Conservation (phyloP, 2,329 filamentous ascomycete species). For the Tolypocladium endophyticum region DNA sequence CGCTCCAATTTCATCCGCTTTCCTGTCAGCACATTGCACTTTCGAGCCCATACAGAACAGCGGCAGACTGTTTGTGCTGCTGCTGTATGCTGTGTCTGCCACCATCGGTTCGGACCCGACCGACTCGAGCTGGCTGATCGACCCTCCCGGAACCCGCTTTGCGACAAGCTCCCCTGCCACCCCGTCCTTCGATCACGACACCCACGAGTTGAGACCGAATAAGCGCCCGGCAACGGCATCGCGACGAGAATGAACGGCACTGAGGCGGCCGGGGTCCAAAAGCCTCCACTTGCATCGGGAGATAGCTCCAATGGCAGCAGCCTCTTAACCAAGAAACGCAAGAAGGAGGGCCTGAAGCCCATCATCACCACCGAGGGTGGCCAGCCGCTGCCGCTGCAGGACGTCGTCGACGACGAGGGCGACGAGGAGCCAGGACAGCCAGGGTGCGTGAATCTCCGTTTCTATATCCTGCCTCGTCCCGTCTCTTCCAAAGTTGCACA, state of each 20-base stretch:
- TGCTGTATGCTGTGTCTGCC: not conserved
- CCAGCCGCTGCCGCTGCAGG: slow-evolving; percentile 21
- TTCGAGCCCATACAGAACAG: not conserved
- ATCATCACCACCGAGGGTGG: slow-evolving; percentile 57
- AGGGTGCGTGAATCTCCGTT: slow-evolving; percentile 22
- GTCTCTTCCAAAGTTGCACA: not conserved
- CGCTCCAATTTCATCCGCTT: not conserved
- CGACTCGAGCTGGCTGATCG: no score
- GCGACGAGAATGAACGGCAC: slow-evolving; percentile 12
- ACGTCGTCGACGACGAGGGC: slow-evolving; percentile 17
- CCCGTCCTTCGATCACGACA: not conserved
- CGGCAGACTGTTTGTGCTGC: not conserved
- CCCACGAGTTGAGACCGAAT: not conserved
- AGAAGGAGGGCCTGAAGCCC: slow-evolving; percentile 64
- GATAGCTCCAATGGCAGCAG: slow-evolving; percentile 18
- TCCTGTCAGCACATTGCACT: not conserved
- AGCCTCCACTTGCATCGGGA: slow-evolving; percentile 11
- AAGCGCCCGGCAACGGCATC: not conserved
- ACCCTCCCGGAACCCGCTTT: not conserved
- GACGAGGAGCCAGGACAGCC: slow-evolving; percentile 15
- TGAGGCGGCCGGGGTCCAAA: slow-evolving; percentile 20
- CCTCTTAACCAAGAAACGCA: slow-evolving; percentile 52
- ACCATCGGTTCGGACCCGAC: not conserved
- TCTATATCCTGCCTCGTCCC: not conserved
- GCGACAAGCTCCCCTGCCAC: not conserved